These are phyloP conservation scores for Davidsoniella eucalypti DNA, from an alignment of 2,329 filamentous ascomycete species.

Conservation along the genomic window DNA sequence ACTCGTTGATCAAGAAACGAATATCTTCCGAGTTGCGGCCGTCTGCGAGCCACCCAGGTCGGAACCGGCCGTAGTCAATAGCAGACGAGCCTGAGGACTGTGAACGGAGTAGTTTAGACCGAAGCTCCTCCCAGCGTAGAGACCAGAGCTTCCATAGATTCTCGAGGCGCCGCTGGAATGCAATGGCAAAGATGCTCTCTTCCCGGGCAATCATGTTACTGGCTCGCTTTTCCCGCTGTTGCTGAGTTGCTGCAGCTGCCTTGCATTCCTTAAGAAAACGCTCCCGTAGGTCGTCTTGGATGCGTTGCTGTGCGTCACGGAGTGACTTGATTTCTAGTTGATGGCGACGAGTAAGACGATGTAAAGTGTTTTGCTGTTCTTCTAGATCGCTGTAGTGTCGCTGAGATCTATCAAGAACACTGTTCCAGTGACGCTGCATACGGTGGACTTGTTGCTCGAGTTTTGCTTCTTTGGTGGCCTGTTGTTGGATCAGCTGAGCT, in stretches of 20 bases:
- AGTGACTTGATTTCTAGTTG: constrained; percentile 9
- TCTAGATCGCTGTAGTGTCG: constrained; percentile 7
- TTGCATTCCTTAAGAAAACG: constrained; percentile 7
- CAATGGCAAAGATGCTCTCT: constrained; percentile 8
- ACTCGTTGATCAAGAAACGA: constrained; percentile 1
- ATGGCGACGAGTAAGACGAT: constrained; percentile 4
- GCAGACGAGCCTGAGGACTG: background rate
- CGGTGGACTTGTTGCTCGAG: constrained; percentile 9
- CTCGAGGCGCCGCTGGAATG: constrained; percentile 6
- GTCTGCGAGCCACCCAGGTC: constrained; percentile 10
- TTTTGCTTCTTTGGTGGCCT: constrained; percentile 8
- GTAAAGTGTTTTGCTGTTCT: constrained; percentile 3
- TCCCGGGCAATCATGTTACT: constrained; percentile 9
- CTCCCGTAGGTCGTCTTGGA: constrained; percentile 9
- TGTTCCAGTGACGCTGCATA: constrained; percentile 10
- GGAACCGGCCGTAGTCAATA: constrained; percentile 2
- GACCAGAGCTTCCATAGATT: constrained; percentile 11
- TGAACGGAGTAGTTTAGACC: background rate
- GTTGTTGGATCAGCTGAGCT: constrained; percentile 8
- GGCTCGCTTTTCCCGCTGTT: constrained; percentile 6
- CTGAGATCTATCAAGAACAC: constrained; percentile 2
- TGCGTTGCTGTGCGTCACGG: constrained; percentile 11
- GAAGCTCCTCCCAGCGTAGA: constrained; percentile 10
- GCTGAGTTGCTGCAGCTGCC: constrained; percentile 4
- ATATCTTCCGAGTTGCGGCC: background rate